A percentile compares a stretch with the other conserved stretches of the same genome.
phyloP scores from a whole-genome alignment of 2,329 filamentous ascomycete species.

The Apiospora kogelbergensis region DNA sequence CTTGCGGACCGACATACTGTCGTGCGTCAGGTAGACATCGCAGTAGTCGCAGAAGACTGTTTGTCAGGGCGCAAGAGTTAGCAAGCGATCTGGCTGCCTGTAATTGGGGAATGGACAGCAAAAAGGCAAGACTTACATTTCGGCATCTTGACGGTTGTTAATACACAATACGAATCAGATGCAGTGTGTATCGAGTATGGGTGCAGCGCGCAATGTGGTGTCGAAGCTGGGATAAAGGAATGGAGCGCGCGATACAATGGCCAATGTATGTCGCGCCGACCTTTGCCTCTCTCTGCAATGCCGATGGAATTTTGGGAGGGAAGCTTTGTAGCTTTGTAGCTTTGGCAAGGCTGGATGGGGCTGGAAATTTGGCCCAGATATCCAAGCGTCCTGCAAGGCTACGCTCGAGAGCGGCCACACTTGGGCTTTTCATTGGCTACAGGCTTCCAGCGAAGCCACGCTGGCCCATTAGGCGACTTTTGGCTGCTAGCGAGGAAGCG shows the following conservation, averaged over 20 bases:
- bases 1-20: conserved; percentile 99
- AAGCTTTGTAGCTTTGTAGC: background rate
- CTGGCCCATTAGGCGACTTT: conserved; percentile 6
- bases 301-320: conserved; percentile 3
- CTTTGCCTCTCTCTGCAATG: background rate
- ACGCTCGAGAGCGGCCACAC: background rate
- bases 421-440: background rate
- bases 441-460: conserved; percentile 8
- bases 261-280: conserved; percentile 4
- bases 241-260: background rate
- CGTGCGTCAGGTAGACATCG: conserved; percentile 99
- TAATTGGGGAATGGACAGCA: conserved; percentile 12
- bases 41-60: conserved; percentile 94
- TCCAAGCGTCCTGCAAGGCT: conserved; percentile 9
- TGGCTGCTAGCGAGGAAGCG: background rate
- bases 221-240: background rate
- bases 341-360: background rate
- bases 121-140: conserved; percentile 68
- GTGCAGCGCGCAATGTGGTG: background rate
- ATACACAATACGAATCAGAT: background rate
- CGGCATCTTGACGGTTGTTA: conserved; percentile 62
- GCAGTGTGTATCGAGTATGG: background rate
- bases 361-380: background rate
- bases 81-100: conserved; percentile 12
- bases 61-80: conserved; percentile 18